These are phyloP conservation scores for Geopyxis carbonaria DNA, from an alignment of 495 filamentous ascomycete species.

Conservation along the genomic window DNA sequence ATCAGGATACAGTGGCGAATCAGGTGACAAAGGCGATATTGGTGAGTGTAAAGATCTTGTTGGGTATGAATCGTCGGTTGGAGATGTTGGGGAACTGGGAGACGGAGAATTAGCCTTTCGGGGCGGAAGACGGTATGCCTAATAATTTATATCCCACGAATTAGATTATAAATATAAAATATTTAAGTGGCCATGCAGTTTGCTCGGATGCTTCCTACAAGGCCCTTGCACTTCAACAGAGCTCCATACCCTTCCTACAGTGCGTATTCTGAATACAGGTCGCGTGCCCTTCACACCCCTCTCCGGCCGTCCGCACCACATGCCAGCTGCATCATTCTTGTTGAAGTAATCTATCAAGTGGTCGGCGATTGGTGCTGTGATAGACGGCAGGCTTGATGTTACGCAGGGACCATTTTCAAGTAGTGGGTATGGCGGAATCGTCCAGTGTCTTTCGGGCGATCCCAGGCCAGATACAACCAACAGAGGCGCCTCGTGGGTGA, in stretches of 20 bases:
- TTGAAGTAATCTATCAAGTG: slow-evolving; percentile 52
- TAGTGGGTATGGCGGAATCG: slow-evolving; percentile 30
- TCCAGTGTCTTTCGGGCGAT: slow-evolving; percentile 17
- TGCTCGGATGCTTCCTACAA: too few relatives aligned
- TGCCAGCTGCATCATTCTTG: slow-evolving; percentile 43
- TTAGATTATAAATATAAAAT: not conserved
- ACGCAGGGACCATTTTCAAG: slow-evolving; percentile 45
- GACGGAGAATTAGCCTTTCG: slow-evolving; percentile 43
- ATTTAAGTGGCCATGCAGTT: too few relatives aligned
- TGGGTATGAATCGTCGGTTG: slow-evolving; percentile 30
- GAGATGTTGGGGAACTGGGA: slow-evolving; percentile 33
- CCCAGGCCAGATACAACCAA: slow-evolving; percentile 62
- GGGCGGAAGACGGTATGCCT: slow-evolving; percentile 45
- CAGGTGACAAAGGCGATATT: slow-evolving; percentile 67
- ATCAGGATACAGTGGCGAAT: slow-evolving; percentile 68
- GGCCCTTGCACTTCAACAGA: not conserved
- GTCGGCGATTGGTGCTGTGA: slow-evolving; percentile 47
- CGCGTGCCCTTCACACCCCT: slow-evolving; percentile 15
- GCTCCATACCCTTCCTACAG: slow-evolving; percentile 53
- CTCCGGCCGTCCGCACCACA: slow-evolving; percentile 13
- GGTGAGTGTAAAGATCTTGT: slow-evolving; percentile 58
- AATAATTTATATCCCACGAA: not conserved
- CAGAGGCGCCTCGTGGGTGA: slow-evolving; percentile 67
- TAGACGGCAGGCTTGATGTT: slow-evolving; percentile 46
- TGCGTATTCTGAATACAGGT: slow-evolving; percentile 45